Evolutionary conservation across 768 basidiomycete species (phyloP).

Genomic region (Gelatoporia subvermispora): DNA sequence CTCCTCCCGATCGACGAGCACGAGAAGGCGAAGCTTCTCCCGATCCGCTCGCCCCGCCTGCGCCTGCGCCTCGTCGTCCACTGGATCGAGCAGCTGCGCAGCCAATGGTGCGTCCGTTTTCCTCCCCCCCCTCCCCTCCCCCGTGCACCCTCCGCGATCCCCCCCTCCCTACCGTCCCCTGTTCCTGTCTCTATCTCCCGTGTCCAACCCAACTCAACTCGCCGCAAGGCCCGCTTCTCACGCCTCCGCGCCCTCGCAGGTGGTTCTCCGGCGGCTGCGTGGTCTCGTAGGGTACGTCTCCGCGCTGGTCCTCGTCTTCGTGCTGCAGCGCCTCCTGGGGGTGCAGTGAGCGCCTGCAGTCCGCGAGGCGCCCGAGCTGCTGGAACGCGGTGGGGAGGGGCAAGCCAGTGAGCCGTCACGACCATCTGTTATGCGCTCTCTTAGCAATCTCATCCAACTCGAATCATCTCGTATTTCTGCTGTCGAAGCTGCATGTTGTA

Average conservation of each 20-base stretch:
- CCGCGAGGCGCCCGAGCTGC: neutral
- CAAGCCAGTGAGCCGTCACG: neutral
- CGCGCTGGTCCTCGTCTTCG: slow-evolving; percentile 8
- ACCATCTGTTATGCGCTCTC: no score
- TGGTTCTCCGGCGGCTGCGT: slow-evolving; percentile 74
- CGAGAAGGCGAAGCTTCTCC: slow-evolving; percentile 83
- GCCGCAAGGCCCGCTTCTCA: slow-evolving; percentile 18
- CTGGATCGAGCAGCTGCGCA: slow-evolving; percentile 84
- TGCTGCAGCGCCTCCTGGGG: slow-evolving; percentile 7
- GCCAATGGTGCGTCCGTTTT: slow-evolving; percentile 42
- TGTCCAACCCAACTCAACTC: no score
- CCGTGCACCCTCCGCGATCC: slow-evolving; percentile 20
- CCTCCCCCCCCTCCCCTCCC: slow-evolving; percentile 5
- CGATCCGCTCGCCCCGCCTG: slow-evolving; percentile 72
- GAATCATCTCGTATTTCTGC: no score
- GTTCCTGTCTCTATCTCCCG: neutral
- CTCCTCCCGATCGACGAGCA: slow-evolving; percentile 88
- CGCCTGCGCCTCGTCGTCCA: slow-evolving; percentile 82
- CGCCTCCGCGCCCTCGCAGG: slow-evolving; percentile 36
- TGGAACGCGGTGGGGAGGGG: neutral
- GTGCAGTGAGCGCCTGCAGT: neutral
- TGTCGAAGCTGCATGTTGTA: no score
- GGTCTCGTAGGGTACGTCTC: slow-evolving; percentile 28
- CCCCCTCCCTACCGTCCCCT: neutral
- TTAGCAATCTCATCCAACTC: no score